Conservation (phyloP, 2,329 filamentous ascomycete genomes). For the Xylariaceae sp. region DNA sequence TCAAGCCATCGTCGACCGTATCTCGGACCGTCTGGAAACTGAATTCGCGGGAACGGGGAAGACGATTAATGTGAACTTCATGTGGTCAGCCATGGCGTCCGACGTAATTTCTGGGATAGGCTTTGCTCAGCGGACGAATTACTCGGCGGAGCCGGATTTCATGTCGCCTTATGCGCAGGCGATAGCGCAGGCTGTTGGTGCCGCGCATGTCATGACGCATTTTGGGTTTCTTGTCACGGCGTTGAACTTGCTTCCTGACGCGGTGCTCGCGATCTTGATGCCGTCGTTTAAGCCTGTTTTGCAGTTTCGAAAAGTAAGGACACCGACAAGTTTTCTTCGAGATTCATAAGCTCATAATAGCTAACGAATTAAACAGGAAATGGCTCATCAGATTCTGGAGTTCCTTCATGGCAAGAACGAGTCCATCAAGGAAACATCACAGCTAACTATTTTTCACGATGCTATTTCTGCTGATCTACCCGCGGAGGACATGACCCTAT, state of each 20-base stretch:
- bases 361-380: no score
- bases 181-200: background rate
- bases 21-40: slow-evolving; percentile 17
- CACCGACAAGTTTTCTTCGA: no score
- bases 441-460: slow-evolving; percentile 12
- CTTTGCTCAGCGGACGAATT: slow-evolving; percentile 10
- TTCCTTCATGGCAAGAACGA: no score
- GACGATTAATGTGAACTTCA: slow-evolving; percentile 15
- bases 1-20: slow-evolving; percentile 1
- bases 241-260: slow-evolving; percentile 2
- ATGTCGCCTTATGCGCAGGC: slow-evolving; percentile 8
- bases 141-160: slow-evolving; percentile 16
- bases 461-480: slow-evolving; percentile 4
- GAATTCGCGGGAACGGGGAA: slow-evolving; percentile 25
- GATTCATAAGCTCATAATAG: no score
- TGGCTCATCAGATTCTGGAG: no score
- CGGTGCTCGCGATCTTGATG: slow-evolving; percentile 2
- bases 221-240: no score
- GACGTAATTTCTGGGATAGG: slow-evolving; percentile 24
- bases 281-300: slow-evolving; percentile 1
- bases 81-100: slow-evolving; percentile 18
- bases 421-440: background rate
- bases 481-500: background rate
- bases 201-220: slow-evolving; percentile 7
- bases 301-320: no score